A percentile compares a stretch with the other conserved stretches of the same genome.
Evolutionary conservation across 2,329 filamentous ascomycete species (phyloP).

Genomic region (Fusarium cicatricum): DNA sequence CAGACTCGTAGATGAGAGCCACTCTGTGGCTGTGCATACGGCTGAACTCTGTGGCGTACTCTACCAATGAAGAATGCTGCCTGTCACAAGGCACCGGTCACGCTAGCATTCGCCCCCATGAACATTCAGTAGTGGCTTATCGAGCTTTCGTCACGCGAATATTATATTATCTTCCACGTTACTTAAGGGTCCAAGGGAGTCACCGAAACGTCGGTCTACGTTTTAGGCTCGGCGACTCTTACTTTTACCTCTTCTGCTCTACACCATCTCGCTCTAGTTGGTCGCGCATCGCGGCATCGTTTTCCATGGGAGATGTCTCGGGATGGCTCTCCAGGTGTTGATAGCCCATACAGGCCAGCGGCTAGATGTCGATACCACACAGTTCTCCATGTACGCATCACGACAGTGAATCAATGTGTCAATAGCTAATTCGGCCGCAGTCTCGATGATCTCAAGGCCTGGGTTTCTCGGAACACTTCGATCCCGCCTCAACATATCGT

Average conservation of each 20-base stretch:
- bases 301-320: constrained; percentile 59
- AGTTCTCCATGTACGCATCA: constrained; percentile 71
- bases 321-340: constrained; percentile 89
- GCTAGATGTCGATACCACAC: constrained; percentile 78
- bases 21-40: constrained; percentile 27
- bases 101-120: constrained; percentile 42
- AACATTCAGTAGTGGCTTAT: constrained; percentile 24
- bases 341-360: constrained; percentile 93
- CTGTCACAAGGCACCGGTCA: constrained; percentile 47
- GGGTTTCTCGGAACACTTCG: constrained; percentile 77
- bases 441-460: constrained; percentile 84
- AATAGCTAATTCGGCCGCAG: constrained; percentile 51
- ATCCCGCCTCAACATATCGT: constrained; percentile 85
- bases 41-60: constrained; percentile 27
- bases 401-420: neutral
- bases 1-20: neutral
- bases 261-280: constrained; percentile 17
- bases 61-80: constrained; percentile 25
- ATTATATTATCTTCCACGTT: neutral
- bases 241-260: constrained; percentile 23
- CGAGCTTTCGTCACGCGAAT: constrained; percentile 42
- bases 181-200: constrained; percentile 13
- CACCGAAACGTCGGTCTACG: constrained; percentile 12
- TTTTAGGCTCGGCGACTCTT: constrained; percentile 20
- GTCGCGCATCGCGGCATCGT: constrained; percentile 41